A percentile compares a stretch with the other conserved stretches of the same genome.
Evolutionary conservation across 768 basidiomycete species (phyloP).

Genomic region (Omphalotus guepiniiformis): DNA sequence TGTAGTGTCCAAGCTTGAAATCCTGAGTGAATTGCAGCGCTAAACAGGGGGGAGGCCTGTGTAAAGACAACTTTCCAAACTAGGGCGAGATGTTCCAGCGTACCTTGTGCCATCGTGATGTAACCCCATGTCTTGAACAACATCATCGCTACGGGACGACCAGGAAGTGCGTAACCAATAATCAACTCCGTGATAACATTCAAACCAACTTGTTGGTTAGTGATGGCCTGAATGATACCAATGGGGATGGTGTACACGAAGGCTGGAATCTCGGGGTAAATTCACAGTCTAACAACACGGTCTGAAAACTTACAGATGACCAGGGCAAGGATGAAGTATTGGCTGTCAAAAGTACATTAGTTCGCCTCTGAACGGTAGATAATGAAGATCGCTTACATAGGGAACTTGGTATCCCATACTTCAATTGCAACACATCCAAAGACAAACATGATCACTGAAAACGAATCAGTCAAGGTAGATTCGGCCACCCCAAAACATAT

Average conservation of each 20-base stretch:
- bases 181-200: constrained; percentile 79
- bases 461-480: constrained; percentile 8
- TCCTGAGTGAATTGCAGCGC: constrained; percentile 52
- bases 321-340: constrained; percentile 64
- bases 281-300: no score
- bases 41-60: neutral
- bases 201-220: constrained; percentile 73
- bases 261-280: constrained; percentile 18
- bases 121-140: constrained; percentile 85
- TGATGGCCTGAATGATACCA: constrained; percentile 69
- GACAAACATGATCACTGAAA: constrained; percentile 54
- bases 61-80: neutral
- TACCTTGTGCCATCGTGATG: constrained; percentile 57
- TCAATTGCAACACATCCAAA: constrained; percentile 69
- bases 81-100: neutral
- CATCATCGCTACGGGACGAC: constrained; percentile 78
- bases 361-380: neutral
- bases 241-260: constrained; percentile 74
- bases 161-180: constrained; percentile 75
- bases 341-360: constrained; percentile 18
- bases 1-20: constrained; percentile 78
- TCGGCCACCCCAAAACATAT: constrained; percentile 20
- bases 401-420: constrained; percentile 69
- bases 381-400: constrained; percentile 50
- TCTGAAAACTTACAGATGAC: constrained; percentile 41